Conservation (phyloP, 2,329 filamentous ascomycete genomes). For the Huntiella abstrusa region DNA sequence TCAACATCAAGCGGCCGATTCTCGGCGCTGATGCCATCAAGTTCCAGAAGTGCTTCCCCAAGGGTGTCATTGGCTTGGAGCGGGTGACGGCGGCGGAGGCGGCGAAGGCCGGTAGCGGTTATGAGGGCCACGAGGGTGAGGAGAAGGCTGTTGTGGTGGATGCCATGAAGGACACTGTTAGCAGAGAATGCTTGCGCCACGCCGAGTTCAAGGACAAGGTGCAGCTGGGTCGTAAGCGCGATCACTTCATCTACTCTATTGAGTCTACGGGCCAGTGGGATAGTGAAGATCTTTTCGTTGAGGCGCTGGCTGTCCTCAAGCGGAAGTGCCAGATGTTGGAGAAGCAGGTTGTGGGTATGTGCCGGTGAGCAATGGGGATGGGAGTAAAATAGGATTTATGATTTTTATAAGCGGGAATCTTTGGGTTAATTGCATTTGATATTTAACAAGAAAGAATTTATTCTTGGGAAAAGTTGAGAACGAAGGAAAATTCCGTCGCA, state of each 20-base stretch:
- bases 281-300: constrained; percentile 82
- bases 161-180: constrained; percentile 87
- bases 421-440: background rate
- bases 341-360: constrained; percentile 50
- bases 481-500: constrained; percentile 46
- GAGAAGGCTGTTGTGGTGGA: constrained; percentile 73
- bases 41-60: constrained; percentile 75
- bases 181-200: constrained; percentile 78
- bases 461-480: constrained; percentile 26
- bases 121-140: constrained; percentile 60
- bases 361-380: constrained; percentile 19
- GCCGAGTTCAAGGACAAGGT: constrained; percentile 91
- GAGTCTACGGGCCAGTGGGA: constrained; percentile 93
- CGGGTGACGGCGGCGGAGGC: constrained; percentile 51
- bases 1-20: constrained; percentile 69
- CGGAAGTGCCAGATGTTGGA: constrained; percentile 61
- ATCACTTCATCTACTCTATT: constrained; percentile 94
- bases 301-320: constrained; percentile 71
- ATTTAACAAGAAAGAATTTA: background rate
- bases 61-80: constrained; percentile 69
- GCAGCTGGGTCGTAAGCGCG: constrained; percentile 69
- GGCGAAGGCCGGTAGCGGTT: constrained; percentile 37
- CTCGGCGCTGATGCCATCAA: constrained; percentile 72
- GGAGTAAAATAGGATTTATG: no score
- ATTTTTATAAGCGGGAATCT: no score